A percentile compares a stretch with the other conserved stretches of the same genome.
Conservation (phyloP, 495 filamentous ascomycete genomes). For the Tuber magnatum region DNA sequence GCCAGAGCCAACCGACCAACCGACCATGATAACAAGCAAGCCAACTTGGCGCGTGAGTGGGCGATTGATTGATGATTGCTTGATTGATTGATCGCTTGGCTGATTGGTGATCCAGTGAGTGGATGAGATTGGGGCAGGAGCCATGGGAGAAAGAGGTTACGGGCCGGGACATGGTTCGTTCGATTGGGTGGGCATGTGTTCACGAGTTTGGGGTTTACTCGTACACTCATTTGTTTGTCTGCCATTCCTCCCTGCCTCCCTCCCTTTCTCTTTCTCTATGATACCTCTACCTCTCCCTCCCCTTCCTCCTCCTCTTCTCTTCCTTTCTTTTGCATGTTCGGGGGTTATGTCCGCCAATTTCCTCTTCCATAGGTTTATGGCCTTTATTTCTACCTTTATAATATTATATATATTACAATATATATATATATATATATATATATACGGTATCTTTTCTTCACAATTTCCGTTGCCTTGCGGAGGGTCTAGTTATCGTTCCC, state of each 20-base stretch:
- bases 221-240: background rate
- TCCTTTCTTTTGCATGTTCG: background rate
- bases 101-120: background rate
- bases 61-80: background rate
- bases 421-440: too few species aligned
- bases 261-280: background rate
- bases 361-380: background rate
- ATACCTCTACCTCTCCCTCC: background rate
- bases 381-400: slow-evolving; percentile 17
- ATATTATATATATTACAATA: too few species aligned
- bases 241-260: background rate
- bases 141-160: background rate
- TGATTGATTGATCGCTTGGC: background rate
- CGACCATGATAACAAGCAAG: background rate
- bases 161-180: background rate
- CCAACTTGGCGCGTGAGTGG: background rate
- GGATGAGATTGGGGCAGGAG: background rate
- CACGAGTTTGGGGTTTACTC: background rate
- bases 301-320: background rate
- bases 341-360: background rate
- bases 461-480: background rate
- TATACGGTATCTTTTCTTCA: too few species aligned
- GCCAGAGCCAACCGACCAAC: background rate
- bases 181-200: background rate
- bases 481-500: background rate